Percentiles rank a stretch among this genome's conserved stretches.
Conservation (phyloP, 2,329 filamentous ascomycete species). For the Lachnellula arida region DNA sequence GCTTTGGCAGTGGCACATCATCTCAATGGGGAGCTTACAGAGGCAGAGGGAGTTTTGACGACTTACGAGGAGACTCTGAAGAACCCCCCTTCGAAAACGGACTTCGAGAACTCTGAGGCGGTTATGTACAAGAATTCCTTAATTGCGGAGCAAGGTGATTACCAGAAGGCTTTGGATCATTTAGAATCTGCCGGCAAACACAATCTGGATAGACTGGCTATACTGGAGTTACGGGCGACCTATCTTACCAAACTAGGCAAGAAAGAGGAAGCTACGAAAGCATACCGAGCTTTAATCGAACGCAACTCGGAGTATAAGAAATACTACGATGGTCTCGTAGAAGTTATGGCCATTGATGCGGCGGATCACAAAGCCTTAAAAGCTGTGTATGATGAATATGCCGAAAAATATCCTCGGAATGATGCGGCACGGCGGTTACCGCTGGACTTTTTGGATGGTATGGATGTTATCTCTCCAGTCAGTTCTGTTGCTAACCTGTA, state of each 20-base stretch:
- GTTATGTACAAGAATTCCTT: slow-evolving; percentile 92
- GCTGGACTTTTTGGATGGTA: slow-evolving; percentile 79
- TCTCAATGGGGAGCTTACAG: slow-evolving; percentile 74
- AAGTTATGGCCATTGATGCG: slow-evolving; percentile 58
- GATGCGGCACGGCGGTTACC: slow-evolving; percentile 85
- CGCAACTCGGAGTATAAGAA: slow-evolving; percentile 82
- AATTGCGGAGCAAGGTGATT: slow-evolving; percentile 85
- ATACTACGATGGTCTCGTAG: slow-evolving; percentile 78
- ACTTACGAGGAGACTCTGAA: slow-evolving; percentile 95
- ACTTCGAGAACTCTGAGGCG: slow-evolving; percentile 91
- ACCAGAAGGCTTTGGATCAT: slow-evolving; percentile 79
- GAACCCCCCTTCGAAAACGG: slow-evolving; percentile 66
- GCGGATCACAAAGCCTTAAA: slow-evolving; percentile 61
- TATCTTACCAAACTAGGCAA: slow-evolving; percentile 75
- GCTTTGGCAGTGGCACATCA: slow-evolving; percentile 93
- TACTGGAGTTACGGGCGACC: slow-evolving; percentile 79
- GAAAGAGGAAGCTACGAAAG: slow-evolving; percentile 74
- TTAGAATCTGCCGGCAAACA: slow-evolving; percentile 72
- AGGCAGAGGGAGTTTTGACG: slow-evolving; percentile 85
- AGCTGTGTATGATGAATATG: slow-evolving; percentile 77
- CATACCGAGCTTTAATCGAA: slow-evolving; percentile 75
- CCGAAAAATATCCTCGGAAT: slow-evolving; percentile 72
- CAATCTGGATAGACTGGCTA: slow-evolving; percentile 76
- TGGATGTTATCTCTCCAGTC: slow-evolving; percentile 20
- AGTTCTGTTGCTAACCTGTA: slow-evolving; percentile 14